These are phyloP conservation scores for Colletotrichum falcatum DNA, from an alignment of 2,329 filamentous ascomycete genomes.

Conservation along the genomic window DNA sequence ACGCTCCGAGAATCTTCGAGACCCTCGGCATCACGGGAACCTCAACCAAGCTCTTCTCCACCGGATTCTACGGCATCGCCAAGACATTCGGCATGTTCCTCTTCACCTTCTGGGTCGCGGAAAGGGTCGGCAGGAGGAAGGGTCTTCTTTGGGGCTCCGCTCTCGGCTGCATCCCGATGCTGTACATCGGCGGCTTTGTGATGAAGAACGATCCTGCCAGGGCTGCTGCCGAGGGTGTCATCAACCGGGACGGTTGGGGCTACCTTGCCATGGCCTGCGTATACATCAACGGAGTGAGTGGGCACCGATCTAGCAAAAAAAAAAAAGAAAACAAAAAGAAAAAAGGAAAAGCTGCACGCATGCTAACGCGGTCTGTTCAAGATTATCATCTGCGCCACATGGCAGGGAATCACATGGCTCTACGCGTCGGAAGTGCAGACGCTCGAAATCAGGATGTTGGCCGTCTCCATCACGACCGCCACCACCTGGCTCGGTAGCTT, in stretches of 20 bases:
- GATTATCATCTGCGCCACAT: conserved; percentile 53
- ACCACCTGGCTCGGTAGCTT: conserved; percentile 56
- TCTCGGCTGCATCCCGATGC: conserved; percentile 54
- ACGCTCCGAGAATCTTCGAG: conserved; percentile 54
- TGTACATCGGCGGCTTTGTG: conserved; percentile 55
- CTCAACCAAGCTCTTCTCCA: conserved; percentile 51
- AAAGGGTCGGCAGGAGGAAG: conserved; percentile 60
- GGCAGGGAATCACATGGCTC: conserved; percentile 58
- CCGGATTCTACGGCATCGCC: conserved; percentile 55
- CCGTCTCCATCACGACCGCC: conserved; percentile 50
- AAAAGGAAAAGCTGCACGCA: fast-evolving
- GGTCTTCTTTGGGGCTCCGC: conserved; percentile 59
- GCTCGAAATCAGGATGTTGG: conserved; percentile 51
- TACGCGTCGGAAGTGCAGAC: conserved; percentile 63
- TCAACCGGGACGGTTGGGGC: conserved; percentile 55
- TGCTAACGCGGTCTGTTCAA: background rate
- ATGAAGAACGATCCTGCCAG: conserved; percentile 46
- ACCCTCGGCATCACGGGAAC: conserved; percentile 52
- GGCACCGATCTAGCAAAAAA: background rate
- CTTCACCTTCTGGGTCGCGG: conserved; percentile 59
- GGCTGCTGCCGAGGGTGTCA: conserved; percentile 59
- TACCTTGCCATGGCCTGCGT: conserved; percentile 60
- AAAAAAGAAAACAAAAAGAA: too few species aligned
- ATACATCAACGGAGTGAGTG: conserved; percentile 55
- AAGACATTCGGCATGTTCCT: conserved; percentile 53